Evolutionary conservation across 495 filamentous ascomycete genomes (phyloP), one percentile per base, ranked within the genome.

Genomic region (Daldinia vernicosa): DNA sequence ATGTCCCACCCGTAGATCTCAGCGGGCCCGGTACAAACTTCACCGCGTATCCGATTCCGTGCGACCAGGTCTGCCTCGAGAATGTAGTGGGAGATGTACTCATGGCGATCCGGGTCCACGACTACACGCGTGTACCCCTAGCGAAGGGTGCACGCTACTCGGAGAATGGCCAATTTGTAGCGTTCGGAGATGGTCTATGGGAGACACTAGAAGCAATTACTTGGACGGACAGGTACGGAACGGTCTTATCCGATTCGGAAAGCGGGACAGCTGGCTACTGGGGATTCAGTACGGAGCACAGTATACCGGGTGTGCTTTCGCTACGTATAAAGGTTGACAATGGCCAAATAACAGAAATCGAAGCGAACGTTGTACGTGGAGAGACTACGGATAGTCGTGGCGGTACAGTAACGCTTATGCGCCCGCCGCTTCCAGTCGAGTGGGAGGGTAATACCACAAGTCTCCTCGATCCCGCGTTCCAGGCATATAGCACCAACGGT

Each of bases 101-200:
- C 12, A 59, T 70, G 55, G 65, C 75, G 15, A 61, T 80, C 35
- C 56, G 69, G 32, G 50, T 60, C 27, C 66, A 78, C 53, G 61
- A 76, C 27, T 47, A 61, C n/a, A 65, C 67, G 5, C 75, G 30
- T 8, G 40, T 80, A 24, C 72, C 76, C 6, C 55, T 78, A 30
- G 75, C 78, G 11, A 63, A 58, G 27, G 64, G 60, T n/a, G 60
- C 66, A 12, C 73, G 54, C 1, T 78, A 77, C 47, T 75, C 78
- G 0, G 78, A 80, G 51, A 80, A 80, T 52, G 76, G 76, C 1
- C 78, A 78, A 45, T 76, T 77, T 30, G 43, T 77, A 27, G 70
- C 72, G 3, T 15, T 78, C 0, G 75, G 76, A 26, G 73, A 80
- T 22, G 78, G 76, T 1, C 32, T 77, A 37, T 78, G 75, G 78